Base-by-base conservation (phyloP, 164 flowering plant genomes). In the Kalanchoe fedtschenkoi region DNA sequence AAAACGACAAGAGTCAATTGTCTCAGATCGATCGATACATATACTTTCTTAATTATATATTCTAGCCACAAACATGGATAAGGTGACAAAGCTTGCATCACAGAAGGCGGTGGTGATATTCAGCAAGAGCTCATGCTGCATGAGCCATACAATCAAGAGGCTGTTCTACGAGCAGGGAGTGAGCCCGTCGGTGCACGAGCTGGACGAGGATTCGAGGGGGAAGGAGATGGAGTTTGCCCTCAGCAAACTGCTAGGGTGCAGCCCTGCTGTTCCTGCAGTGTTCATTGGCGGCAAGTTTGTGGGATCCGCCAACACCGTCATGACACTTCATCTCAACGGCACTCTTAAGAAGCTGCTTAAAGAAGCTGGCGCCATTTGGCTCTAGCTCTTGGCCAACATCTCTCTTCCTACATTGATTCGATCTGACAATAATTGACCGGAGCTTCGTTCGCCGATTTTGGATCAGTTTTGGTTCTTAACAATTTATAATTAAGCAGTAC, bases 321-420 rank as follows among this genome's bases (percentile, higher is more conserved):
- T 79, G 78, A 71, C 84, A 1, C 84, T 76, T 43, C 86, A 83
- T 11, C 81, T 83, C 65, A 71, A 72, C 47, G 83, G 83, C 13
- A 63, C 75, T 6, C 67, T 79, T 17, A 74, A 77, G 41, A 79
- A 74, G 56, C 59, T 79, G 72, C 83, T 83, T 51, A 81, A 63
- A 65, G 76, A 74, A 4, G 88, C 80, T 3, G 83, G 83, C 17
- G 83, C 83, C 24, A 11, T 83, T 0, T 83, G 88, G 85, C 81
- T 83, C 39, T 73, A 61, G 60, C 13, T 17, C 2, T 26, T 28
- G 59, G 28, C 26, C 59, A 55, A 26, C 6, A n/a, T 47, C 51
- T 19, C n/a, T 44, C 8, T 19, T 4, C 21, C 24, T n/a, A 44
- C 9, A 26, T 29, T 21, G 21, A 21, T 46, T 47, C 8, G 29